phyloP scores from a whole-genome alignment of 108 stramenopile species.

The Tribonema minus region DNA sequence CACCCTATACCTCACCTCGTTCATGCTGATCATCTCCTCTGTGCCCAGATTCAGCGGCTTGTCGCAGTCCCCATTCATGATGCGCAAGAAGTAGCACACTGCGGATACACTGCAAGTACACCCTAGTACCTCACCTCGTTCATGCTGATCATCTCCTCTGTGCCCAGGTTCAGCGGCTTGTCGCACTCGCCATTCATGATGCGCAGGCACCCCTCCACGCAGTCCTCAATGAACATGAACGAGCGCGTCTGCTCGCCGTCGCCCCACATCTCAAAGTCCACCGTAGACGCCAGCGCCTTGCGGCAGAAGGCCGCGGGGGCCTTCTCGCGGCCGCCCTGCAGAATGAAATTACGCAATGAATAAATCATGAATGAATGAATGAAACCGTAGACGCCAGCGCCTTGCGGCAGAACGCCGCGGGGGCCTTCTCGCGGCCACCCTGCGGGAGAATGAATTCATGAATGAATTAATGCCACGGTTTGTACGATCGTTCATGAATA shows the following conservation, averaged over 20 bases:
- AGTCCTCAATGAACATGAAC: constrained; percentile 98
- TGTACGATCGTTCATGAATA: too few relatives aligned
- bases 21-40: constrained; percentile 83
- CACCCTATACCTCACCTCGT: constrained; percentile 57
- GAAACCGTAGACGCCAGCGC: constrained; percentile 78
- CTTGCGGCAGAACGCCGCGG: constrained; percentile 98
- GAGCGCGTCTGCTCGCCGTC: constrained; percentile 96
- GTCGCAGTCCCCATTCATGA: constrained; percentile 85
- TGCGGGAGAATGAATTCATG: too few relatives aligned
- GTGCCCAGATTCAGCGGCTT: constrained; percentile 90
- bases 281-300: constrained; percentile 83
- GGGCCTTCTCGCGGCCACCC: constrained; percentile 97
- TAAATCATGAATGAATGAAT: too few relatives aligned
- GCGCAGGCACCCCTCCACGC: constrained; percentile 89
- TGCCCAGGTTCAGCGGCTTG: constrained; percentile 89
- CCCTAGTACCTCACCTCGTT: constrained; percentile 62
- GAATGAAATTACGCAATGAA: not conserved
- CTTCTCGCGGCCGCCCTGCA: constrained; percentile 90
- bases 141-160: constrained; percentile 95
- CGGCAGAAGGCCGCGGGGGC: constrained; percentile 98
- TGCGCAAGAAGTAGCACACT: constrained; percentile 75
- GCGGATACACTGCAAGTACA: too few relatives aligned
- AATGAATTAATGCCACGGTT: too few relatives aligned
- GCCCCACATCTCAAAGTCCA: constrained; percentile 86
- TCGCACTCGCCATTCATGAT: constrained; percentile 88